Percentiles rank a stretch among this genome's conserved stretches.
These are phyloP conservation scores for Penicillium paxilli DNA, from an alignment of 495 filamentous ascomycete species.

Conservation along the genomic window DNA sequence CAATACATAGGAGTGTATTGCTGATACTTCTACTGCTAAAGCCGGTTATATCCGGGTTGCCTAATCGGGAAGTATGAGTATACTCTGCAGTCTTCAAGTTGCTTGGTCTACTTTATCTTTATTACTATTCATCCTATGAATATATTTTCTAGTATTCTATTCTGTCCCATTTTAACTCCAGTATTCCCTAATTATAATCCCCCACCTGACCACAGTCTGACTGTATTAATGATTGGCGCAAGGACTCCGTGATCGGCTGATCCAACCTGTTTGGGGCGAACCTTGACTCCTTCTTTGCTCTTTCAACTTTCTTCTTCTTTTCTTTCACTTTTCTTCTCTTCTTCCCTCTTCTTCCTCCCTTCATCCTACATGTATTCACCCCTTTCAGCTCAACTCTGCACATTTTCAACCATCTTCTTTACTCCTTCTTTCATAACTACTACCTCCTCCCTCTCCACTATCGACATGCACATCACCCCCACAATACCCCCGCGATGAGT, in stretches of 20 bases:
- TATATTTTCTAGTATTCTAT: too few relatives aligned
- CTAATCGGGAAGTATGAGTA: too few relatives aligned
- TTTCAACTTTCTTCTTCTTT: neutral
- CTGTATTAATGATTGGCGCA: neutral
- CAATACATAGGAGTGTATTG: too few relatives aligned
- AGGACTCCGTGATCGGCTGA: conserved; percentile 7
- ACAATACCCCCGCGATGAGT: conserved; percentile 58
- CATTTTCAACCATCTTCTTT: too few relatives aligned
- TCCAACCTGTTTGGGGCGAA: conserved; percentile 2
- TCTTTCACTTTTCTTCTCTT: neutral
- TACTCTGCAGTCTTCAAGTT: too few relatives aligned
- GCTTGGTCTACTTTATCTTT: too few relatives aligned
- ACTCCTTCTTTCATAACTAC: conserved; percentile 15
- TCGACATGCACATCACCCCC: neutral
- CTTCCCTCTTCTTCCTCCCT: neutral
- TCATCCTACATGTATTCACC: too few relatives aligned
- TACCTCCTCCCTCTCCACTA: conserved; percentile 16
- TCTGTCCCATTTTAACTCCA: neutral
- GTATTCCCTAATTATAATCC: neutral
- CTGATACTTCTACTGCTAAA: too few relatives aligned
- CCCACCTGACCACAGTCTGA: neutral
- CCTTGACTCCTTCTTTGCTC: neutral
- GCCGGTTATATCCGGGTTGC: too few relatives aligned
- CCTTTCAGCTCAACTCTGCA: too few relatives aligned
- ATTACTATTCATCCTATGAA: too few relatives aligned